Base-by-base conservation (phyloP, 2,329 filamentous ascomycete genomes). In the Fusarium continuum region DNA sequence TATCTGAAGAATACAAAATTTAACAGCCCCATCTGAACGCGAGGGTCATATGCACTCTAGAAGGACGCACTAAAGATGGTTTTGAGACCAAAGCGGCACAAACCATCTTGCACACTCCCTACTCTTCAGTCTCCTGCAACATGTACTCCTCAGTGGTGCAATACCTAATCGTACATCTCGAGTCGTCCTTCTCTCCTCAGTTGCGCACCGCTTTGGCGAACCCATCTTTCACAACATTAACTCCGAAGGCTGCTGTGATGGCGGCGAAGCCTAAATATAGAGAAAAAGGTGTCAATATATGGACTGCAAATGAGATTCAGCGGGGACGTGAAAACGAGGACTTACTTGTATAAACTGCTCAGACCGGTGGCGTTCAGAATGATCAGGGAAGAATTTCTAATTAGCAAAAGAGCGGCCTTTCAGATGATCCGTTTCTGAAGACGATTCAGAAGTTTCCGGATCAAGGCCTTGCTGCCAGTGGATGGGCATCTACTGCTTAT, bases 221-320 rank as follows among this genome's bases (percentile, higher is more conserved):
- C 34, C 47, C 1, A 11, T 40, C 8, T 40, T 57, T 4, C 22
- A 35, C 14, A 56, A 57, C 5, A 11, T 57, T 7, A 57, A 56
- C 7, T 17, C 56, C 5, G 23, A 57, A 6, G 34, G 28, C 2
- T 56, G 54, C 13, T 57, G 49, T 8, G 54, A 56, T 4, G 26
- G 26, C 3, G 48, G 49, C 16, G 25, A 49, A 8, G 54, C 51
- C 2, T 56, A 57, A 3, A 20, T 34, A 0, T 34, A 56, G 4
- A 57, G 54, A 5, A 57, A 57, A 5, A 57, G n/a, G 40, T 0
- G 54, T 51, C 6, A 57, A 57, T 5, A 34, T 57, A 1, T 57
- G 54, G 54, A 56, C 54, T 2, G 54, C 51, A 1, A 56, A 56
- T 2, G 54, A 56, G 2, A 56, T 56, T 3, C 51, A 56, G 3